Conservation (phyloP, 441 rosid genomes). For the Raphanus hybrid region DNA sequence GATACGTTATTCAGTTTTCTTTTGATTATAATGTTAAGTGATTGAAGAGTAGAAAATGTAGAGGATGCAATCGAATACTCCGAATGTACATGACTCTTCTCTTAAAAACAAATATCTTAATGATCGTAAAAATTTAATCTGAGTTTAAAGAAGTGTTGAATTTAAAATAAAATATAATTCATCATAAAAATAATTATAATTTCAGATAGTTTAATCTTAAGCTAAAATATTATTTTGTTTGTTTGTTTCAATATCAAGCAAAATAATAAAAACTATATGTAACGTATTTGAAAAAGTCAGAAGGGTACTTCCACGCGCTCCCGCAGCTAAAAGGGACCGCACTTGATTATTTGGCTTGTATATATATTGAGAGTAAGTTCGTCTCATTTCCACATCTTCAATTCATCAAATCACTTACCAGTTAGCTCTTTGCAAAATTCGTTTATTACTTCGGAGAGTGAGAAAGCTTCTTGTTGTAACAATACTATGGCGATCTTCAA, state of each 20-base stretch:
- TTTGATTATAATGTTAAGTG: neutral
- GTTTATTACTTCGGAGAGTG: neutral
- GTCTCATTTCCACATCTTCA: slow-evolving; percentile 10
- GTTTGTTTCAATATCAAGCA: neutral
- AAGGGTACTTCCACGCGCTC: slow-evolving; percentile 20
- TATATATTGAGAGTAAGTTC: neutral
- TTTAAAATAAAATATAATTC: neutral
- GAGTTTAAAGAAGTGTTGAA: neutral
- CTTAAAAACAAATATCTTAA: too few species aligned
- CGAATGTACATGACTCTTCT: neutral
- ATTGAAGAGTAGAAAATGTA: neutral
- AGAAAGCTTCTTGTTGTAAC: neutral
- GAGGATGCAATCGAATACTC: neutral
- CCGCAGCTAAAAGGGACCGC: slow-evolving; percentile 34
- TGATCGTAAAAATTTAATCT: too few species aligned
- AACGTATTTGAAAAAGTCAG: slow-evolving; percentile 27
- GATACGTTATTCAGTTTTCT: neutral
- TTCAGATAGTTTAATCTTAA: neutral
- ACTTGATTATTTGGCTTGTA: slow-evolving; percentile 9
- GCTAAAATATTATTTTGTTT: neutral
- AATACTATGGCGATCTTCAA: slow-evolving; percentile 28
- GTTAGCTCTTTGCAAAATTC: neutral
- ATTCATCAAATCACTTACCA: slow-evolving; percentile 5
- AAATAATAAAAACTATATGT: neutral
- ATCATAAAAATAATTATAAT: neutral